Evolutionary conservation across 208 protist genomes (phyloP).

Genomic region (Acanthamoeba lenticulata): DNA sequence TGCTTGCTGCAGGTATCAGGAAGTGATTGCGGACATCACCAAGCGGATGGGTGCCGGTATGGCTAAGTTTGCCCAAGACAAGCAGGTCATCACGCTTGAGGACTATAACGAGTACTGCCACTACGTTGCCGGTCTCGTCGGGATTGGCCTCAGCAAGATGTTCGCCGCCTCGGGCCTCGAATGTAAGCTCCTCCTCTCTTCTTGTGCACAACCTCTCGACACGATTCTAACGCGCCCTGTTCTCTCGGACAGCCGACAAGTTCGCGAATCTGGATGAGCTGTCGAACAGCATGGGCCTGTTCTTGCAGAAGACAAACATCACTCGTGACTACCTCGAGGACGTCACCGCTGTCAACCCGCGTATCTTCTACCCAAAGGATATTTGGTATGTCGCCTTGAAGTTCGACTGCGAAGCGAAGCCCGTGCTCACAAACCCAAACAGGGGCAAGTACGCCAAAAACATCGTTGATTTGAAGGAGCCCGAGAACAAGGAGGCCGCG

Average conservation of each 20-base stretch:
- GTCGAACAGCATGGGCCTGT: slow-evolving; percentile 96
- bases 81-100: slow-evolving; percentile 87
- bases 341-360: slow-evolving; percentile 90
- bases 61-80: slow-evolving; percentile 90
- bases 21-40: slow-evolving; percentile 94
- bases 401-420: not conserved
- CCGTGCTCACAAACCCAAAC: not conserved
- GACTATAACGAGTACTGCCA: slow-evolving; percentile 97
- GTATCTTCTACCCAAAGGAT: slow-evolving; percentile 95
- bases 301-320: slow-evolving; percentile 98
- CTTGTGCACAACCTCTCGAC: not conserved
- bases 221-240: not conserved
- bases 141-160: slow-evolving; percentile 93
- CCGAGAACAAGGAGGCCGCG: slow-evolving; percentile 82
- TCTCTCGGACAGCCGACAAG: slow-evolving; percentile 68
- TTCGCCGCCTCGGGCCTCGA: slow-evolving; percentile 92
- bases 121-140: slow-evolving; percentile 97
- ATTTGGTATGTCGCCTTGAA: slow-evolving; percentile 83
- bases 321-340: slow-evolving; percentile 97
- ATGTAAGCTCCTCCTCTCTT: slow-evolving; percentile 10
- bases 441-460: slow-evolving; percentile 86
- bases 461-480: slow-evolving; percentile 85
- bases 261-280: slow-evolving; percentile 86
- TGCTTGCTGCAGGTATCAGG: slow-evolving; percentile 83
- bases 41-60: slow-evolving; percentile 94